Base-by-base conservation (phyloP, 371 early-diverging fungal species). In the Rozella allomycis region DNA sequence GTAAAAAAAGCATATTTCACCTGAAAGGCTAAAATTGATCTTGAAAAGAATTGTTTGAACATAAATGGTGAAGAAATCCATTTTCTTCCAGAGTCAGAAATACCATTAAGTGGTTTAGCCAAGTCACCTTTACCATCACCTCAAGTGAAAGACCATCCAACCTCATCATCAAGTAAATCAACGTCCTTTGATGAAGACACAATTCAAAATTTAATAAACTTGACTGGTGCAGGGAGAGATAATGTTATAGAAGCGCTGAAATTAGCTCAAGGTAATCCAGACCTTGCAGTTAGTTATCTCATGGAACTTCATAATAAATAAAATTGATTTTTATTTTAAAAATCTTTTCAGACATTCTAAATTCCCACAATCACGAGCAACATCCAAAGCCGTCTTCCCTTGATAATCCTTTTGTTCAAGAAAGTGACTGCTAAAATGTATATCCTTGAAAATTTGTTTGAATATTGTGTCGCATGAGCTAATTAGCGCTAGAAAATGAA, bases 21-120 rank as follows among this genome's bases (percentile, higher is more conserved):
- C n/a, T n/a, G n/a, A n/a, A 45, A 70, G 69, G 83, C 85, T 4
- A 70, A 73, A 38, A 87, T 91, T 38, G 93, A 91, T 51, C 50
- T 91, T 32, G 60, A 59, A 36, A 73, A 70, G 42, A 73, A 85
- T 43, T 67, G 60, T 39, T 21, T 26, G 29, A 37, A 23, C 17
- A 82, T 87, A 49, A 69, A 77, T 36, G 69, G 53, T n/a, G 64
- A 73, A 36, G 71, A 70, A 32, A 74, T 87, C 30, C 72, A 72
- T 16, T 91, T 91, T 50, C 49, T 88, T 33, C 52, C 77, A 7
- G 93, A 91, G 39, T 85, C 86, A 47, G 77, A 81, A 46, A 52
- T 87, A 5, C 90, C 93, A 3, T 71, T 66, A 30, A 12, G 20
- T 31, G 16, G 12, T 40, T 9, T 20, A 30, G 12, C 27, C 20